phyloP scores from a whole-genome alignment of 441 rosid species.

The Populus hybrid region DNA sequence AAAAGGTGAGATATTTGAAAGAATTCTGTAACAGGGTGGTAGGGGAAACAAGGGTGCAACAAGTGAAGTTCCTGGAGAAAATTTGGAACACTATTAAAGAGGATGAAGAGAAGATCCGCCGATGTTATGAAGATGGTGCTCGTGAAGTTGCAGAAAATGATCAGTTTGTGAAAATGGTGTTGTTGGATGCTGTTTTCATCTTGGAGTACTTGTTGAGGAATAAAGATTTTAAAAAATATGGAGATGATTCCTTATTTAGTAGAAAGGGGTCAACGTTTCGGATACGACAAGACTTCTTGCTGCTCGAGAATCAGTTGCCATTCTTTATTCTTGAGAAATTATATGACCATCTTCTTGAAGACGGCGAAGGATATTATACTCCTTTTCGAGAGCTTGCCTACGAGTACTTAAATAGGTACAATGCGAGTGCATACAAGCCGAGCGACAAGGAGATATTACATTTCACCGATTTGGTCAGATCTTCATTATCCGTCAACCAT shows the following conservation, averaged over 20 bases:
- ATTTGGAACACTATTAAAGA: not conserved
- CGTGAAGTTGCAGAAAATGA: not conserved
- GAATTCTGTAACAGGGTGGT: conserved; percentile 4
- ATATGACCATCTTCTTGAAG: not conserved
- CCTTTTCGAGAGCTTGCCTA: conserved; percentile 19
- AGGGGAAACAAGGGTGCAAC: too few species aligned
- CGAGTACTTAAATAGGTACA: conserved; percentile 18
- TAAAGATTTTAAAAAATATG: not conserved
- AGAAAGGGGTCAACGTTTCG: conserved; percentile 17
- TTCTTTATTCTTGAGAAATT: conserved; percentile 12
- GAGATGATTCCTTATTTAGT: conserved; percentile 7
- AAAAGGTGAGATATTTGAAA: conserved; percentile 13
- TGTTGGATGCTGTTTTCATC: conserved; percentile 31
- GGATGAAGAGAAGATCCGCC: conserved; percentile 10
- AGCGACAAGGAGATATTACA: conserved; percentile 6
- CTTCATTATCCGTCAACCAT: not conserved
- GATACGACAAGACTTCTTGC: conserved; percentile 20
- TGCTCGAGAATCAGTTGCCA: conserved; percentile 33
- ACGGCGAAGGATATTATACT: not conserved
- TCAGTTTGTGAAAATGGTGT: conserved; percentile 18
- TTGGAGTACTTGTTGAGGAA: conserved; percentile 23
- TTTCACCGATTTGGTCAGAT: conserved; percentile 22
- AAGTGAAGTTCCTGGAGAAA: not conserved
- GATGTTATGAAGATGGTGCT: conserved; percentile 17
- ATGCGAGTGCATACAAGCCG: not conserved